A percentile compares a stretch with the other conserved stretches of the same genome.
These are phyloP conservation scores for Umbilicus rupestris DNA, from an alignment of 164 flowering plant genomes.

Conservation along the genomic window DNA sequence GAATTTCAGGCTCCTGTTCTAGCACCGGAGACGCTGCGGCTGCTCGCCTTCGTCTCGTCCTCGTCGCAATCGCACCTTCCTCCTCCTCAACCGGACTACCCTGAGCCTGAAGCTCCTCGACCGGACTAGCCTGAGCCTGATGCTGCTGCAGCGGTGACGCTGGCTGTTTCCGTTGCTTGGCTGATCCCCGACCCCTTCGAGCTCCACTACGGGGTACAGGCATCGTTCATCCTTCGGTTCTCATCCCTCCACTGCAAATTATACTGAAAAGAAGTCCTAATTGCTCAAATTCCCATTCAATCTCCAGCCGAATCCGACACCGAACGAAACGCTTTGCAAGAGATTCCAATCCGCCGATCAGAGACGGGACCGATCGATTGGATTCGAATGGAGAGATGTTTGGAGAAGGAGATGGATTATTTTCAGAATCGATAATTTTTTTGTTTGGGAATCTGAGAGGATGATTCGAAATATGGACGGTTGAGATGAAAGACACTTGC, in stretches of 20 bases:
- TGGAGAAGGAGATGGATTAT: not conserved
- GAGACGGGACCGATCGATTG: too few species aligned
- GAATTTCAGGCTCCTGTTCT: conserved; percentile 3
- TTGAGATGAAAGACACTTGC: too few species aligned
- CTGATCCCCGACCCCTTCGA: conserved; percentile 32
- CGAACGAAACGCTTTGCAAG: not conserved
- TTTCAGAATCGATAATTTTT: too few species aligned
- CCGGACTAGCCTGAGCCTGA: conserved; percentile 6
- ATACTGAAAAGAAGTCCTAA: not conserved
- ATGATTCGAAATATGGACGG: too few species aligned
- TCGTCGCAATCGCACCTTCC: conserved; percentile 35
- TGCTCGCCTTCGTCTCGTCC: conserved; percentile 36
- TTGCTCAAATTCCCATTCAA: not conserved
- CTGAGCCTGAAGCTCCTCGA: conserved; percentile 1
- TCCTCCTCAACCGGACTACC: conserved; percentile 16
- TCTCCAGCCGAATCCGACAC: not conserved
- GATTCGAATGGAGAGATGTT: not conserved
- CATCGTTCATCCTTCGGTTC: conserved; percentile 45
- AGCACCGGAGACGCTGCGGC: conserved; percentile 31
- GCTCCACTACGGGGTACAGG: conserved; percentile 41
- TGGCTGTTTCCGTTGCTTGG: too few species aligned
- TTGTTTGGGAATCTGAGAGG: too few species aligned
- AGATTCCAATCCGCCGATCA: not conserved
- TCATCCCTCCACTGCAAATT: conserved; percentile 14
- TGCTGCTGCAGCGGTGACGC: conserved; percentile 7